phyloP scores from a whole-genome alignment of 2,329 filamentous ascomycete species.

The Beauveria brongniartii region DNA sequence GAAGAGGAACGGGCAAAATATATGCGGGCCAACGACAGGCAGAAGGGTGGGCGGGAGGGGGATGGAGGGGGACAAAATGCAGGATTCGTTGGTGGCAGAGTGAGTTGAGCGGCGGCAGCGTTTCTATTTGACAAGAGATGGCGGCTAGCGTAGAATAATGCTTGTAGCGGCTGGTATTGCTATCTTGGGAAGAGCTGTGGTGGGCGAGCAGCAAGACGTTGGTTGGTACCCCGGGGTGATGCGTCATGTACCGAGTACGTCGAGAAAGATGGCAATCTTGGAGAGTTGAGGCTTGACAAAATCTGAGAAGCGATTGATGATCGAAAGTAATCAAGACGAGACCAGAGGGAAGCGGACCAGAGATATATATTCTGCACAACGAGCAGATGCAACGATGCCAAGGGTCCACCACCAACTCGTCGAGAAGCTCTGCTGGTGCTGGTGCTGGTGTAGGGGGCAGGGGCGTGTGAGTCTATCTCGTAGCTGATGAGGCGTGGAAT shows the following conservation, averaged over 20 bases:
- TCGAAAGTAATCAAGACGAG: neutral
- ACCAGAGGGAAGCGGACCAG: constrained; percentile 2
- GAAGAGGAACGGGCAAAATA: constrained; percentile 3
- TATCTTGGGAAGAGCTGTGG: constrained; percentile 3
- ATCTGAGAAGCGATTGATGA: neutral
- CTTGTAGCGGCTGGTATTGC: constrained; percentile 5
- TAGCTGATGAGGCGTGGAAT: neutral
- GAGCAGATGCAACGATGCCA: constrained; percentile 4
- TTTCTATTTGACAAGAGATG: constrained; percentile 4
- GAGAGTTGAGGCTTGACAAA: neutral
- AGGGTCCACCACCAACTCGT: constrained; percentile 7
- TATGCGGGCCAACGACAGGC: constrained; percentile 11
- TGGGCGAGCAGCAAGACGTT: neutral
- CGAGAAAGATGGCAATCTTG: neutral
- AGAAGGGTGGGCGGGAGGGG: constrained; percentile 3
- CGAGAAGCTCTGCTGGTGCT: neutral
- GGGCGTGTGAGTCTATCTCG: constrained; percentile 5
- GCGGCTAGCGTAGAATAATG: constrained; percentile 7
- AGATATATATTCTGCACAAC: constrained; percentile 8
- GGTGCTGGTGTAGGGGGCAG: neutral
- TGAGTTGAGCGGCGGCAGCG: constrained; percentile 9
- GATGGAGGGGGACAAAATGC: constrained; percentile 5
- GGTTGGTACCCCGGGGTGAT: neutral
- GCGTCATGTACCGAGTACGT: neutral
- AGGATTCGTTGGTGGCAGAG: constrained; percentile 9